These are phyloP conservation scores for Xylariales sp. DNA, from an alignment of 2,329 filamentous ascomycete genomes.

Conservation along the genomic window DNA sequence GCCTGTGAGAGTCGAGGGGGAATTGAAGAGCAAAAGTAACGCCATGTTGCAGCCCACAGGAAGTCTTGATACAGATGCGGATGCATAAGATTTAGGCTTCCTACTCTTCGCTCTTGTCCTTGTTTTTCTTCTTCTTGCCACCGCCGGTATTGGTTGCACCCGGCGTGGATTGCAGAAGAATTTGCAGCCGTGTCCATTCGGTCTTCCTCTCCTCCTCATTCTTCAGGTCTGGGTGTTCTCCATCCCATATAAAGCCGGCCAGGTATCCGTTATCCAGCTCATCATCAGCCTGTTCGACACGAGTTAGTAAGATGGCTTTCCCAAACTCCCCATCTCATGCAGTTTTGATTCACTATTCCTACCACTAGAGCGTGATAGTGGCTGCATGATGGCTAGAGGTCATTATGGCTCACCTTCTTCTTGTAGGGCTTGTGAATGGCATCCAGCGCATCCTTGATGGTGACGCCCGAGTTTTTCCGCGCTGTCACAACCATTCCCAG, in stretches of 20 bases:
- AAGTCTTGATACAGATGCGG: too few species aligned
- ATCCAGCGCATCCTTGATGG: slow-evolving; percentile 93
- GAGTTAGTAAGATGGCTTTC: too few species aligned
- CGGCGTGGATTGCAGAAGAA: slow-evolving; percentile 66
- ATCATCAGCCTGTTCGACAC: slow-evolving; percentile 82
- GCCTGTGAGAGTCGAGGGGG: too few species aligned
- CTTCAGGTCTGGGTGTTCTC: slow-evolving; percentile 15
- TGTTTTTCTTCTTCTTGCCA: slow-evolving; percentile 68
- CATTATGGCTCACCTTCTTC: slow-evolving; percentile 68
- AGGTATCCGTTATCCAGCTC: slow-evolving; percentile 85
- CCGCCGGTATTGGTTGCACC: slow-evolving; percentile 31
- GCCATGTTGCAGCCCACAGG: too few species aligned
- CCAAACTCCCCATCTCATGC: too few species aligned
- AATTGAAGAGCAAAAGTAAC: too few species aligned
- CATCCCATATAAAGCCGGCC: slow-evolving; percentile 86
- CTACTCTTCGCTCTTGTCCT: slow-evolving; percentile 50
- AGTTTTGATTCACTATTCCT: too few species aligned
- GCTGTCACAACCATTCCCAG: slow-evolving; percentile 83
- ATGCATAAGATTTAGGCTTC: too few species aligned
- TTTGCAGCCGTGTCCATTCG: slow-evolving; percentile 81
- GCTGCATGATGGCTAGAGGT: not conserved
- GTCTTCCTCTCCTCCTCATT: slow-evolving; percentile 64
- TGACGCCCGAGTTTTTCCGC: slow-evolving; percentile 89
- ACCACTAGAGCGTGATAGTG: not conserved
- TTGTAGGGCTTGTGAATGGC: slow-evolving; percentile 96